Evolutionary conservation across 2,329 filamentous ascomycete genomes (phyloP).

Genomic region (Aspergillus fischeri): DNA sequence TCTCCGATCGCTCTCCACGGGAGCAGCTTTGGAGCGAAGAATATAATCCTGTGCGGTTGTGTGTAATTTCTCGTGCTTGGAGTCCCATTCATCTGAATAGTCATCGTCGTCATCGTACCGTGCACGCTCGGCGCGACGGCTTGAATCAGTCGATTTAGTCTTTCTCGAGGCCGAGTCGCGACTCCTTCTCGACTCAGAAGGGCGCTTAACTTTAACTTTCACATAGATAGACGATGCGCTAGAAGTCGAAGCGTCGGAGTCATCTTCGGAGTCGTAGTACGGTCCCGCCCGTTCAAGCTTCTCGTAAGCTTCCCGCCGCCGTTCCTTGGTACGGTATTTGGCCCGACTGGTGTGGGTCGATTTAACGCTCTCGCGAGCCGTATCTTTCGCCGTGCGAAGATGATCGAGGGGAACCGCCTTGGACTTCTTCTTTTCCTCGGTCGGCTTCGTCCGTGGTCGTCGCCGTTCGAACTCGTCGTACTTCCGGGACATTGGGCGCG

Average conservation of each 20-base stretch:
- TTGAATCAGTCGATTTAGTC: constrained; percentile 16
- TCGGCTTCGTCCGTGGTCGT: constrained; percentile 25
- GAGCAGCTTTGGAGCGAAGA: constrained; percentile 24
- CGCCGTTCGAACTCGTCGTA: constrained; percentile 35
- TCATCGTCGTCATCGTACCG: constrained; percentile 25
- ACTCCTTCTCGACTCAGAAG: constrained; percentile 18
- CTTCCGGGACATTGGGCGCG: constrained; percentile 37
- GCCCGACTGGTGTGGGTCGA: constrained; percentile 30
- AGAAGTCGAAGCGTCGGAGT: constrained; percentile 29
- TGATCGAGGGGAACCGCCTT: constrained; percentile 26
- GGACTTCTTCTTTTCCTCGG: constrained; percentile 37
- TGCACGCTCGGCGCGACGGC: constrained; percentile 18
- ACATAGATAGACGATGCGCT: constrained; percentile 21
- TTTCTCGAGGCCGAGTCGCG: constrained; percentile 22
- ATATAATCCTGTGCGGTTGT: constrained; percentile 38
- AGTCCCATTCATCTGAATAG: constrained; percentile 23
- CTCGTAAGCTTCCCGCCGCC: constrained; percentile 36
- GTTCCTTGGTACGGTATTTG: constrained; percentile 42
- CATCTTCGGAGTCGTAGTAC: constrained; percentile 31
- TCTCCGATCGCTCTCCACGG: constrained; percentile 21
- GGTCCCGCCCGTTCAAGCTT: constrained; percentile 32
- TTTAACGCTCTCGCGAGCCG: constrained; percentile 28
- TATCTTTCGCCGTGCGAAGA: constrained; percentile 29
- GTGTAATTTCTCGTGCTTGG: constrained; percentile 32
- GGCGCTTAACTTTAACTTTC: constrained; percentile 17